phyloP scores from a whole-genome alignment of 495 filamentous ascomycete species.

The Penicillium angulare region DNA sequence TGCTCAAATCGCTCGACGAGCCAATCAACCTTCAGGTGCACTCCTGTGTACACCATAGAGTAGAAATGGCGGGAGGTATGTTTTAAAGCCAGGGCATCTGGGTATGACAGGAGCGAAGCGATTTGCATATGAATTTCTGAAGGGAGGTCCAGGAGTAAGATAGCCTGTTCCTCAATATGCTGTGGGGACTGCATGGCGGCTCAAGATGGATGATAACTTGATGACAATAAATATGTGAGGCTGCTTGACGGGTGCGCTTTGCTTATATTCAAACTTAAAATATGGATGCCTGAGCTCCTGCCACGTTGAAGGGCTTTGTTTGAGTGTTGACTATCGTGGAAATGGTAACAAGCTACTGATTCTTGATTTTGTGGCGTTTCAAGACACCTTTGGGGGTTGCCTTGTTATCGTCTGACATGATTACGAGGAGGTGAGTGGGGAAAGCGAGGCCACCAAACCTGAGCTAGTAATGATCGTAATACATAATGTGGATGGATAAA shows the following conservation, averaged over 20 bases:
- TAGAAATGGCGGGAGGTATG: slow-evolving; percentile 63
- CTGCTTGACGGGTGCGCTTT: too few species aligned
- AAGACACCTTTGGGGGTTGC: background rate
- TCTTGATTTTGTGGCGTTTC: too few species aligned
- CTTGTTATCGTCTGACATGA: background rate
- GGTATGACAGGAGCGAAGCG: slow-evolving; percentile 71
- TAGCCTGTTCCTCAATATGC: background rate
- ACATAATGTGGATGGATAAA: too few species aligned
- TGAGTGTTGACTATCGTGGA: background rate
- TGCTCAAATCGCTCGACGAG: slow-evolving; percentile 55
- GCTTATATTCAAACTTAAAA: too few species aligned
- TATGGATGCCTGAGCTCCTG: background rate
- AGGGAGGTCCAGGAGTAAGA: slow-evolving; percentile 46
- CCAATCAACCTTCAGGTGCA: slow-evolving; percentile 66
- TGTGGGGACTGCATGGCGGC: background rate
- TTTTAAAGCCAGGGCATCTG: slow-evolving; percentile 71
- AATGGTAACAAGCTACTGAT: background rate
- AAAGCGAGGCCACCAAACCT: too few species aligned
- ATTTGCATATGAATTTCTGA: slow-evolving; percentile 71
- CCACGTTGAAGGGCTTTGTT: background rate
- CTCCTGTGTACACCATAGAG: slow-evolving; percentile 61
- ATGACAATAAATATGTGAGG: too few species aligned
- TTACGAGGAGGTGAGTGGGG: background rate
- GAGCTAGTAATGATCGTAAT: too few species aligned
- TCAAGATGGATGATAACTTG: background rate